Evolutionary conservation across 805 yeast genomes (phyloP).

Genomic region (Pichia manshurica): DNA sequence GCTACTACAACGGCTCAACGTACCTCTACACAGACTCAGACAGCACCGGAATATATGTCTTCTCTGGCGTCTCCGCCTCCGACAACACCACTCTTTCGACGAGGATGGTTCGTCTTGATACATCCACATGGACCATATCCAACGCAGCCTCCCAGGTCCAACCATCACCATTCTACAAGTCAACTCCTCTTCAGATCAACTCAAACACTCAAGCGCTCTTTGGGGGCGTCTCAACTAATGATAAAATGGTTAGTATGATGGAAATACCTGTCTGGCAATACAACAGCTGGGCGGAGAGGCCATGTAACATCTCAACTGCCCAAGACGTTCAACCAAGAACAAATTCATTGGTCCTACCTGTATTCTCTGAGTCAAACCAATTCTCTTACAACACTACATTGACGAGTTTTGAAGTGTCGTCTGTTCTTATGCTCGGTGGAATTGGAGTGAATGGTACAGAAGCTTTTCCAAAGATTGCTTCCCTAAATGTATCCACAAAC

Average conservation of each 20-base stretch:
- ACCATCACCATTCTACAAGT: conserved; percentile 53
- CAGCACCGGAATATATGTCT: conserved; percentile 41
- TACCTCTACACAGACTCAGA: conserved; percentile 38
- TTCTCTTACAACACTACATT: conserved; percentile 22
- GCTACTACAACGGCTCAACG: conserved; percentile 31
- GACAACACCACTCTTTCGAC: conserved; percentile 28
- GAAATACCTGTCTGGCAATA: conserved; percentile 73
- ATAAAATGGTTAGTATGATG: conserved; percentile 62
- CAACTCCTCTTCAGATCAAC: conserved; percentile 38
- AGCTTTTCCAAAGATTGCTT: conserved; percentile 40
- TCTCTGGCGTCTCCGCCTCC: conserved; percentile 41
- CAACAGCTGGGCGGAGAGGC: conserved; percentile 59
- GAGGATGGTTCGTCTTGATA: conserved; percentile 42
- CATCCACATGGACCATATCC: conserved; percentile 29
- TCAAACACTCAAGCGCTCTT: conserved; percentile 47
- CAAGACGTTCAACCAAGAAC: conserved; percentile 48
- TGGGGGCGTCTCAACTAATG: conserved; percentile 58
- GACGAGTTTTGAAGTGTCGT: conserved; percentile 31
- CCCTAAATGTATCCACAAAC: conserved; percentile 34
- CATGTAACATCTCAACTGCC: conserved; percentile 28
- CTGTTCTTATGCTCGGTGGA: conserved; percentile 61
- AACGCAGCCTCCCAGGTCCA: conserved; percentile 44
- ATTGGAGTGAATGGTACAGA: conserved; percentile 30
- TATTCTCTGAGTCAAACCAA: conserved; percentile 33
- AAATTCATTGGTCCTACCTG: conserved; percentile 49